phyloP scores from a whole-genome alignment of 768 basidiomycete species.

The Artomyces pyxidatus region DNA sequence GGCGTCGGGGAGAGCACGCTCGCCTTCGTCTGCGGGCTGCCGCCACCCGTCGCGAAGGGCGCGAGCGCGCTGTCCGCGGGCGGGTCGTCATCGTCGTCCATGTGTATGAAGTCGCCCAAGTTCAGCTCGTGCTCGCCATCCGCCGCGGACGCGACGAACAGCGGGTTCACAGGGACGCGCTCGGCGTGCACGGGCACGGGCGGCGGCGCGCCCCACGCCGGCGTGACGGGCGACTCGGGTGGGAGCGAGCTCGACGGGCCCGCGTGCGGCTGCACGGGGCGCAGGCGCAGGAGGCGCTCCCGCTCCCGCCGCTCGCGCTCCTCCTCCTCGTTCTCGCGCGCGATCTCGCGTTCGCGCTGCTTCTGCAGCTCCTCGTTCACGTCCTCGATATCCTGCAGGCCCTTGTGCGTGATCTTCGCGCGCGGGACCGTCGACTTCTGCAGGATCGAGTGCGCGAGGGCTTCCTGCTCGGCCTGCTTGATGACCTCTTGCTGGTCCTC shows the following conservation, averaged over 20 bases:
- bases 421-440: slow-evolving; percentile 53
- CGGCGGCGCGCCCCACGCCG: slow-evolving; percentile 57
- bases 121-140: slow-evolving; percentile 27
- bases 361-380: slow-evolving; percentile 37
- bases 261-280: slow-evolving; percentile 27
- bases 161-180: slow-evolving; percentile 24
- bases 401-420: slow-evolving; percentile 91
- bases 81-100: slow-evolving; percentile 16
- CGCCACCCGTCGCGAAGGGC: neutral
- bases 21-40: neutral
- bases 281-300: slow-evolving; percentile 58
- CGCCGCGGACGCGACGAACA: slow-evolving; percentile 31
- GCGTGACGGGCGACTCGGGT: slow-evolving; percentile 60
- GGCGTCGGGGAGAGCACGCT: slow-evolving; percentile 13
- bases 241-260: slow-evolving; percentile 43
- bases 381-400: slow-evolving; percentile 84
- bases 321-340: slow-evolving; percentile 57
- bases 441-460: slow-evolving; percentile 78
- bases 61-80: slow-evolving; percentile 7
- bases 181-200: slow-evolving; percentile 42
- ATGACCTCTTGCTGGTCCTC: slow-evolving; percentile 82
- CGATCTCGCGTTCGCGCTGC: slow-evolving; percentile 38
- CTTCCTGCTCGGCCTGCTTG: slow-evolving; percentile 73
- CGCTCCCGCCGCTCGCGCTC: slow-evolving; percentile 53
- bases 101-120: slow-evolving; percentile 16